These are phyloP conservation scores for Geotrichum cucujoidarum DNA, from an alignment of 1,139 yeast species.

Conservation along the genomic window DNA sequence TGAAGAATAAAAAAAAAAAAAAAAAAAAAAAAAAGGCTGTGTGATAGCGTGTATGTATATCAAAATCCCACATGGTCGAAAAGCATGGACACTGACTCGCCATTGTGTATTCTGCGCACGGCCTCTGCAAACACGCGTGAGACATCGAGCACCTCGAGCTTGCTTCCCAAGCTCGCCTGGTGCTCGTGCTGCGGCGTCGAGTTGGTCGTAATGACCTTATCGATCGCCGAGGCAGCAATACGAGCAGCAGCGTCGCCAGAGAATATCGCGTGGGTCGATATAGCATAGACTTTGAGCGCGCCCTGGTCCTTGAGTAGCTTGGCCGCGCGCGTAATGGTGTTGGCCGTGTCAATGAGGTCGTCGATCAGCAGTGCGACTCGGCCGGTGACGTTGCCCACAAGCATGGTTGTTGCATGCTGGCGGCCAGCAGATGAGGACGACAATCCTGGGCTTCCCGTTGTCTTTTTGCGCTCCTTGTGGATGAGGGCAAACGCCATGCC, in stretches of 20 bases:
- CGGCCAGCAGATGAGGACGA: slow-evolving; percentile 12
- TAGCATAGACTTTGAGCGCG: slow-evolving; percentile 79
- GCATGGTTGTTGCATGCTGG: slow-evolving; percentile 65
- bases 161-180: slow-evolving; percentile 46
- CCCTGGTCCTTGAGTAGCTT: slow-evolving; percentile 88
- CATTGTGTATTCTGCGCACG: slow-evolving; percentile 90
- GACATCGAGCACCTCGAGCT: slow-evolving; percentile 79
- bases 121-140: slow-evolving; percentile 88
- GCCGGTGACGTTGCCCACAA: slow-evolving; percentile 86
- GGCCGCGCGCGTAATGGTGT: slow-evolving; percentile 89
- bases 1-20: slow-evolving; percentile 4
- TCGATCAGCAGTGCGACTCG: slow-evolving; percentile 82
- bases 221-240: slow-evolving; percentile 64
- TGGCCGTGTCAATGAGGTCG: slow-evolving; percentile 90
- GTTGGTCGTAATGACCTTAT: slow-evolving; percentile 85
- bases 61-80: slow-evolving; percentile 57
- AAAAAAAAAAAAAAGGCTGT: slow-evolving; percentile 3
- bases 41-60: background rate
- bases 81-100: slow-evolving; percentile 90
- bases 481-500: slow-evolving; percentile 90
- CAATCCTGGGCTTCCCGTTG: slow-evolving; percentile 20
- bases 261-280: slow-evolving; percentile 92
- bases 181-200: slow-evolving; percentile 79
- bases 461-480: slow-evolving; percentile 84
- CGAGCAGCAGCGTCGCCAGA: slow-evolving; percentile 85